A percentile compares a stretch with the other conserved stretches of the same genome.
phyloP scores from a whole-genome alignment of 1,284 basidiomycete species.

The Puccinia sorghi region DNA sequence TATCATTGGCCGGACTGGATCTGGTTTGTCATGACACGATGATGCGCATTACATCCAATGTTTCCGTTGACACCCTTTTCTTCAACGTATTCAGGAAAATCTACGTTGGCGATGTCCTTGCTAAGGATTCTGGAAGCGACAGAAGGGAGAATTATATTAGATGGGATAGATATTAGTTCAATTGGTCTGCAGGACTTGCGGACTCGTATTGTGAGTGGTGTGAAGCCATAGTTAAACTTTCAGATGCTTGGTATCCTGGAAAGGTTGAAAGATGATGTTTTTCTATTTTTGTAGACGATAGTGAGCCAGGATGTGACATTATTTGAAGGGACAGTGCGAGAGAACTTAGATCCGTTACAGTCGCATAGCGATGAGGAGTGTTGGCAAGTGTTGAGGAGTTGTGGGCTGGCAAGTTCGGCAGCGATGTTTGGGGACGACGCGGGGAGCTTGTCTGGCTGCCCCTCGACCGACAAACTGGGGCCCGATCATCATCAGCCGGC shows the following conservation, averaged over 20 bases:
- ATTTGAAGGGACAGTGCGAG: conserved; percentile 54
- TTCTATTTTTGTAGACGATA: conserved; percentile 48
- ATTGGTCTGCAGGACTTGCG: conserved; percentile 54
- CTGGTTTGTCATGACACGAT: conserved; percentile 15
- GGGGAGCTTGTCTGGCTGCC: too few species aligned
- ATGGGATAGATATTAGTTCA: conserved; percentile 55
- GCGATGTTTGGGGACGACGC: conserved; percentile 38
- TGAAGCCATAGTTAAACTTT: neutral
- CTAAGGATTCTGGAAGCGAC: conserved; percentile 53
- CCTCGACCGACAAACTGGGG: neutral
- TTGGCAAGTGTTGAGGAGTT: conserved; percentile 48
- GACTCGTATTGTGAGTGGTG: conserved; percentile 50
- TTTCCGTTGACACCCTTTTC: conserved; percentile 44
- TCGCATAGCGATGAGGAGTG: conserved; percentile 53
- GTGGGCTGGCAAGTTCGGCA: conserved; percentile 50
- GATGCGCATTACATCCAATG: neutral
- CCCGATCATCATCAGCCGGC: neutral
- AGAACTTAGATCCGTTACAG: conserved; percentile 55
- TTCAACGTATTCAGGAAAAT: conserved; percentile 54
- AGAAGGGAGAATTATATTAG: conserved; percentile 54
- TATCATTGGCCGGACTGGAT: conserved; percentile 31
- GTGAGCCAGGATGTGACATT: conserved; percentile 56
- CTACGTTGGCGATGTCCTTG: conserved; percentile 54
- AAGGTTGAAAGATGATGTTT: neutral
- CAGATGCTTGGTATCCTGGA: neutral